Evolutionary conservation across 306 rosid genomes (phyloP).

Genomic region (Trifolium repens): DNA sequence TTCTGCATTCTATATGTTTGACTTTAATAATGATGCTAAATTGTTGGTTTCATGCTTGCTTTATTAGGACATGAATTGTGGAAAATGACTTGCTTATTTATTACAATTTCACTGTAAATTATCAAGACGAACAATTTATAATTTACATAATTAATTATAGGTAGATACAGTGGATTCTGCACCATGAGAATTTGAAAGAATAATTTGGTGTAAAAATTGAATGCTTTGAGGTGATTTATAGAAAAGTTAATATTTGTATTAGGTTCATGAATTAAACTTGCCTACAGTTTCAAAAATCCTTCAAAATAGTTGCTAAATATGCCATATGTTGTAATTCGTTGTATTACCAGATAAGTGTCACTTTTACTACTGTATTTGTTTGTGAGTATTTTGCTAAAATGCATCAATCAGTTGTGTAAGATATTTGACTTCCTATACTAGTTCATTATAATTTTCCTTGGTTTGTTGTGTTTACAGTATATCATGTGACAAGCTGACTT

Average conservation of each 20-base stretch:
- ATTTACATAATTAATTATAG: background rate
- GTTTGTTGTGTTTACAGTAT: background rate
- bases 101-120: background rate
- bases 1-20: background rate
- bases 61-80: background rate
- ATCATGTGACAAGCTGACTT: conserved; percentile 43
- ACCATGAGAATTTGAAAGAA: conserved; percentile 18
- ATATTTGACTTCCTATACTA: conserved; percentile 20
- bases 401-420: conserved; percentile 21
- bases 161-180: background rate
- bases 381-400: conserved; percentile 34
- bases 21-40: background rate
- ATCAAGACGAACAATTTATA: conserved; percentile 11
- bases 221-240: conserved; percentile 11
- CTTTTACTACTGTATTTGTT: conserved; percentile 10
- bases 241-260: conserved; percentile 9
- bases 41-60: conserved; percentile 9
- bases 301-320: conserved; percentile 23
- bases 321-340: background rate
- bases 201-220: background rate
- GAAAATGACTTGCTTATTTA: background rate
- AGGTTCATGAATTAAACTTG: conserved; percentile 25
- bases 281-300: background rate
- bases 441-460: conserved; percentile 21
- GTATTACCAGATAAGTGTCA: conserved; percentile 1